These are phyloP conservation scores for Pseudocercospora cruenta DNA, from an alignment of 2,329 filamentous ascomycete genomes.

Conservation along the genomic window DNA sequence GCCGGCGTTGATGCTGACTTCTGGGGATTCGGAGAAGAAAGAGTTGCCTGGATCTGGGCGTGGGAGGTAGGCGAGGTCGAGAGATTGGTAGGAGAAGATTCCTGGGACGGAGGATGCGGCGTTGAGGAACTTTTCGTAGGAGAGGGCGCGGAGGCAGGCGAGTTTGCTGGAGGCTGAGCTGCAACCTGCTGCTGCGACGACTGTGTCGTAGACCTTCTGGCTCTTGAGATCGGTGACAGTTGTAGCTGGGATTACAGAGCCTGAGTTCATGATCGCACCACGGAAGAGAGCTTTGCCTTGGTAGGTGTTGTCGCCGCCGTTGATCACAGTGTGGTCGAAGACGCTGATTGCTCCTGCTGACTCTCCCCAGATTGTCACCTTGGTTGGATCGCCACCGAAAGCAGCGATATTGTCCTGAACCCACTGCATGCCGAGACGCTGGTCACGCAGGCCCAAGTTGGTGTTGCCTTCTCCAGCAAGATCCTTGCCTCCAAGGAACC, in stretches of 20 bases:
- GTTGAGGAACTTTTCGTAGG: conserved; percentile 50
- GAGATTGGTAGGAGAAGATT: conserved; percentile 62
- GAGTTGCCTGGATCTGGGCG: conserved; percentile 66
- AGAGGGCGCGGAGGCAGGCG: conserved; percentile 20
- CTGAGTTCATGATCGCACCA: conserved; percentile 77
- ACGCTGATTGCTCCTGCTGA: conserved; percentile 64
- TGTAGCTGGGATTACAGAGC: conserved; percentile 64
- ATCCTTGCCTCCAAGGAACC: conserved; percentile 40
- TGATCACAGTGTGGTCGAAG: conserved; percentile 74
- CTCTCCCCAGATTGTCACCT: conserved; percentile 32
- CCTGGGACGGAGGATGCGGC: conserved; percentile 73
- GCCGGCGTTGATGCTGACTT: conserved; percentile 55
- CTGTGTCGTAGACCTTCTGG: conserved; percentile 26
- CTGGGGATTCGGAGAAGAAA: conserved; percentile 65
- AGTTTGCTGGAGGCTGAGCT: conserved; percentile 32
- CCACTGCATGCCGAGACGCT: conserved; percentile 38
- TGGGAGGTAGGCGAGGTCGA: conserved; percentile 74
- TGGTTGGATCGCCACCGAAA: conserved; percentile 15
- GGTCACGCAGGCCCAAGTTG: conserved; percentile 41
- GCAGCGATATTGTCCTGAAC: conserved; percentile 30
- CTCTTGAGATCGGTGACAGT: conserved; percentile 20
- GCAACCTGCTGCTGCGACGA: conserved; percentile 17
- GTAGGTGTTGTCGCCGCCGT: conserved; percentile 72
- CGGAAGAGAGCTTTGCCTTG: conserved; percentile 76
- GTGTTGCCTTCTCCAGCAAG: conserved; percentile 40